Evolutionary conservation across 192 early-diverging fungal genomes (phyloP).

Genomic region (Backusella psychrophila): DNA sequence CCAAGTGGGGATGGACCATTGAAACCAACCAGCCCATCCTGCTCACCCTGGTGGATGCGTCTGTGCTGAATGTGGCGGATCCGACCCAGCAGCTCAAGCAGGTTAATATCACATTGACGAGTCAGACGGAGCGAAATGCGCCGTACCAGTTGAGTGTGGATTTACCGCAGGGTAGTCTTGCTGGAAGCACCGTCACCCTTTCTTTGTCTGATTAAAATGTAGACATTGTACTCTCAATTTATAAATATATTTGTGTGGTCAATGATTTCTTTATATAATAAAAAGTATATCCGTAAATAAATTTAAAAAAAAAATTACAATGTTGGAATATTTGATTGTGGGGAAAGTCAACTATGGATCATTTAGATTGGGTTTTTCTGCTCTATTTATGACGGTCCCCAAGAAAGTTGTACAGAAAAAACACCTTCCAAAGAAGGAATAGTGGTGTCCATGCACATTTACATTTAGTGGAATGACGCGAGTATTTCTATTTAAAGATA

Average conservation of each 20-base stretch:
- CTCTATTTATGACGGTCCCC: too few relatives aligned
- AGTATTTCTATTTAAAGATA: not conserved
- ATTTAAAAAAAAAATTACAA: too few relatives aligned
- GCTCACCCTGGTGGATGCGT: not conserved
- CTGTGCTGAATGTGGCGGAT: not conserved
- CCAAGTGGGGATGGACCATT: not conserved
- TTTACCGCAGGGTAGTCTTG: not conserved
- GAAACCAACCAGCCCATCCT: constrained; percentile 8
- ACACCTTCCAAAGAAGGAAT: not conserved
- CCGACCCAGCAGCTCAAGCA: not conserved
- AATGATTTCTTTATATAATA: too few relatives aligned
- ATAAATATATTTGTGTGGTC: too few relatives aligned
- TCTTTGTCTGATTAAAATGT: too few relatives aligned
- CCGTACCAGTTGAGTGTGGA: not conserved
- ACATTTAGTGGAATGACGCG: not conserved
- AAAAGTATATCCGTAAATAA: too few relatives aligned
- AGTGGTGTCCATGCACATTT: not conserved
- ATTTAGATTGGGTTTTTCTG: too few relatives aligned
- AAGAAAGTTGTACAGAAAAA: too few relatives aligned
- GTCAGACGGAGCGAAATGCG: not conserved
- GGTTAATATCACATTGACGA: not conserved
- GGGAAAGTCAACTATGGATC: too few relatives aligned
- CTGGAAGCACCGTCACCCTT: too few relatives aligned
- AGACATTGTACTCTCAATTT: too few relatives aligned
- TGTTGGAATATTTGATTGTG: too few relatives aligned